A percentile compares a stretch with the other conserved stretches of the same genome.
Conservation (phyloP, 192 early-diverging fungal species). For the Phycomyces nitens region DNA sequence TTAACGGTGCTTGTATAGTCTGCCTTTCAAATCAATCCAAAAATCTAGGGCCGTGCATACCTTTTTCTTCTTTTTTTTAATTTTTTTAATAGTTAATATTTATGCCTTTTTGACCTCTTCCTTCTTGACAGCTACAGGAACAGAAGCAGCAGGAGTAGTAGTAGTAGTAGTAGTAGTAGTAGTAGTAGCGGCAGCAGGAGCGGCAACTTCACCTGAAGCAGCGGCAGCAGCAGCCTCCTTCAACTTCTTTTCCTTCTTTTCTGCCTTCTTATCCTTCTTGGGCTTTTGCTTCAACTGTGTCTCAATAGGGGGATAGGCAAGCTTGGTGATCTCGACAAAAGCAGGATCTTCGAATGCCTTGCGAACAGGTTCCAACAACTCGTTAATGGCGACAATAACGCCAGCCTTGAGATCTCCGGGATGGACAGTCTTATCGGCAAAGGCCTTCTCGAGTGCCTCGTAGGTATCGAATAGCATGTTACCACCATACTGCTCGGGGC, state of each 20-base stretch:
- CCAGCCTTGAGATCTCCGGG: constrained; percentile 93
- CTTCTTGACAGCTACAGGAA: neutral
- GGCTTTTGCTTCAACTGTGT: constrained; percentile 10
- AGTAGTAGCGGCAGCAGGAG: neutral
- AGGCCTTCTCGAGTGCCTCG: constrained; percentile 79
- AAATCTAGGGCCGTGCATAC: too few species aligned
- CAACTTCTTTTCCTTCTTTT: constrained; percentile 10
- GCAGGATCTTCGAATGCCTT: constrained; percentile 68
- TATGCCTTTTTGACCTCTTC: constrained; percentile 6
- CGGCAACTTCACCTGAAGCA: constrained; percentile 3
- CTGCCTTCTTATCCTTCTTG: constrained; percentile 17
- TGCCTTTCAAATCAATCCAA: too few species aligned
- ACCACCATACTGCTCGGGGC: constrained; percentile 92
- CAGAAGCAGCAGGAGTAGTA: neutral
- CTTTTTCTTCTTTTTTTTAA: too few species aligned
- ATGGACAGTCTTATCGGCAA: constrained; percentile 82
- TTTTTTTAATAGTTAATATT: neutral
- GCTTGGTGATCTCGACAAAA: constrained; percentile 64
- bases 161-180: neutral
- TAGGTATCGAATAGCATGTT: constrained; percentile 69
- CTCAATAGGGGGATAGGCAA: constrained; percentile 74
- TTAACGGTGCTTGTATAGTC: too few species aligned
- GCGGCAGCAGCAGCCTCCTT: constrained; percentile 16
- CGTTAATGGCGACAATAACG: constrained; percentile 79
- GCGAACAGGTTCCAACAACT: constrained; percentile 84